These are phyloP conservation scores for Sporisorium sorghi DNA, from an alignment of 1,284 basidiomycete genomes.

Conservation along the genomic window DNA sequence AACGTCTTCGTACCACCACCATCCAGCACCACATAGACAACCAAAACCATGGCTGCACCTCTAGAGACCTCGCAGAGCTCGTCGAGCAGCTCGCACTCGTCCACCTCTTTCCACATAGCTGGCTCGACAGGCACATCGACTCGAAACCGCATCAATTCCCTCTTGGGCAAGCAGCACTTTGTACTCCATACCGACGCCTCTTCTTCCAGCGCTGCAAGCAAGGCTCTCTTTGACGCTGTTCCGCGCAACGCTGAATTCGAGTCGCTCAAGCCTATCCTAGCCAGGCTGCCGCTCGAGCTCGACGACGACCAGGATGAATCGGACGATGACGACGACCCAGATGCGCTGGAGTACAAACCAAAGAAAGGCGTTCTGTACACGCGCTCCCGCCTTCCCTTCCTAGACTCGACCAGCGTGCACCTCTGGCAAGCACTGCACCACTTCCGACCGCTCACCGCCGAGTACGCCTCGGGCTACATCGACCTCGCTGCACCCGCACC, in stretches of 20 bases:
- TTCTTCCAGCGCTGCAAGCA: constrained; percentile 2
- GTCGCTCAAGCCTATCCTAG: constrained; percentile 55
- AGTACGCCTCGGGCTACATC: constrained; percentile 58
- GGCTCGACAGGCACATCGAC: constrained; percentile 19
- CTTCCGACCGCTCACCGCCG: constrained; percentile 46
- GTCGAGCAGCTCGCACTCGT: background rate
- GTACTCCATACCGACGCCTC: constrained; percentile 24
- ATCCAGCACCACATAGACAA: background rate
- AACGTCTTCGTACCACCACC: background rate
- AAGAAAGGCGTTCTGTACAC: constrained; percentile 49
- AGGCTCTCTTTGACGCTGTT: constrained; percentile 45
- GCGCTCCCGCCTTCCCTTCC: constrained; percentile 41
- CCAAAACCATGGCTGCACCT: background rate
- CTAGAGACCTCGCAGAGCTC: background rate
- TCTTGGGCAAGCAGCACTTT: constrained; percentile 44
- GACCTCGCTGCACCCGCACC: constrained; percentile 18
- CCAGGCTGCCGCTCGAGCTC: constrained; percentile 35
- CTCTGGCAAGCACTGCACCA: constrained; percentile 56
- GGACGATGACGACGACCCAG: constrained; percentile 2
- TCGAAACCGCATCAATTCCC: constrained; percentile 26
- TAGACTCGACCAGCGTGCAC: constrained; percentile 40
- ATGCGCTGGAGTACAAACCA: constrained; percentile 27
- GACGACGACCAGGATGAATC: constrained; percentile 11
- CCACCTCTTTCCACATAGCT: constrained; percentile 13
- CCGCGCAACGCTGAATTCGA: constrained; percentile 49